A percentile compares a stretch with the other conserved stretches of the same genome.
Conservation (phyloP, 192 early-diverging fungal species). For the Allomyces macrogynus region DNA sequence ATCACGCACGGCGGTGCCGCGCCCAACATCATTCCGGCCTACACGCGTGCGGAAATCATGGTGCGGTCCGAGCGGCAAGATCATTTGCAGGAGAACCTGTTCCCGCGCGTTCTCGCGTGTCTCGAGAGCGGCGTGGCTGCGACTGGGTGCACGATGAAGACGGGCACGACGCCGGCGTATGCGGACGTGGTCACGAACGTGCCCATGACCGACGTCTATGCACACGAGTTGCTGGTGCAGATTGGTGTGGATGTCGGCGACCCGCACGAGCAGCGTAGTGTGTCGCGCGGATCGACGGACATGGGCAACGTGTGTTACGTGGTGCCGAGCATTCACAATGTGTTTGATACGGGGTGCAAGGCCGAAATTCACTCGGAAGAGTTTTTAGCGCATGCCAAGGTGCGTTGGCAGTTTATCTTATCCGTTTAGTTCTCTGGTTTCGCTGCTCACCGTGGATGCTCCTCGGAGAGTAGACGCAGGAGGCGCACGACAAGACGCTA, state of each 20-base stretch:
- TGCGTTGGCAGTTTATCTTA: not conserved
- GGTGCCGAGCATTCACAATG: not conserved
- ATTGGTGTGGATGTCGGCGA: not conserved
- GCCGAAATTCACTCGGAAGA: not conserved
- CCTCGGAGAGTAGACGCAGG: not conserved
- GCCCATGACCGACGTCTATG: not conserved
- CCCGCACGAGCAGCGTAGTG: not conserved
- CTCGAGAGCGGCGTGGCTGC: not conserved
- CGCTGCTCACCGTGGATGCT: not conserved
- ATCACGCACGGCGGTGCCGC: not conserved
- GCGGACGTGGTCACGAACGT: not conserved
- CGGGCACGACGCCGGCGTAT: not conserved
- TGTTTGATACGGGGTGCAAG: not conserved
- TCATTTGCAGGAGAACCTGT: not conserved
- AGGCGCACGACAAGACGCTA: not conserved
- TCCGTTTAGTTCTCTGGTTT: not conserved
- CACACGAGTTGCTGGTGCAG: not conserved
- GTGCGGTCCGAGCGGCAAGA: not conserved
- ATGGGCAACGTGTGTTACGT: not conserved
- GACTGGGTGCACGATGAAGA: not conserved
- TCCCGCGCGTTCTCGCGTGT: not conserved
- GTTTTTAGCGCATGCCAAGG: not conserved
- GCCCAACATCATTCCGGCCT: not conserved
- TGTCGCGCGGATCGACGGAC: not conserved
- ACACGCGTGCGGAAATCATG: not conserved